These are phyloP conservation scores for Acmispon strigosus DNA, from an alignment of 306 rosid genomes.

Conservation along the genomic window DNA sequence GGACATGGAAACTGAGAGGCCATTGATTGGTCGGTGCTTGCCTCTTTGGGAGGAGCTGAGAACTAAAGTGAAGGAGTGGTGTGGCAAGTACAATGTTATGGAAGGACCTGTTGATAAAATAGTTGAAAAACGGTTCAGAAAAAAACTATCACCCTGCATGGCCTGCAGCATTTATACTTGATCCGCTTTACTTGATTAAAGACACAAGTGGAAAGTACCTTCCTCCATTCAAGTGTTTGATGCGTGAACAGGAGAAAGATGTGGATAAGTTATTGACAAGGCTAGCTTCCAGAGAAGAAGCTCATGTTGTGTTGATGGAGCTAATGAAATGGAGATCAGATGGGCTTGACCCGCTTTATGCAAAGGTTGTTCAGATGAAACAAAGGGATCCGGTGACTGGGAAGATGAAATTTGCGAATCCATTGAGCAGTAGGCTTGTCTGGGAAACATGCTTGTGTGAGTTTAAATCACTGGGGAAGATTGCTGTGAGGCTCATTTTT, in stretches of 20 bases:
- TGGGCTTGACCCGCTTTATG: conserved; percentile 94
- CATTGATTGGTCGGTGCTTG: conserved; percentile 75
- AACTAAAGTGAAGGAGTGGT: conserved; percentile 82
- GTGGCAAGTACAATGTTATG: conserved; percentile 52
- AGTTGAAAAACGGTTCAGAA: conserved; percentile 65
- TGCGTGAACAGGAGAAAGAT: conserved; percentile 88
- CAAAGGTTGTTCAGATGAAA: conserved; percentile 94
- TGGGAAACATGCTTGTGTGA: conserved; percentile 97
- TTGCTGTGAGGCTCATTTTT: conserved; percentile 85
- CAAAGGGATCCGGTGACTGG: conserved; percentile 81
- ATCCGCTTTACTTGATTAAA: conserved; percentile 85
- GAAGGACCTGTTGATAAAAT: conserved; percentile 70
- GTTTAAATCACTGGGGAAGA: conserved; percentile 74
- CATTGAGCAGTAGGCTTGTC: conserved; percentile 82
- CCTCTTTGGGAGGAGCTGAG: conserved; percentile 92
- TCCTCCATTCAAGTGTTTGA: conserved; percentile 84
- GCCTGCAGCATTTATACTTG: conserved; percentile 94
- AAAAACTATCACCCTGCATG: conserved; percentile 91
- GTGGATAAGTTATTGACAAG: conserved; percentile 81
- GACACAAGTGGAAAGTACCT: conserved; percentile 85
- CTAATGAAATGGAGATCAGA: conserved; percentile 98
- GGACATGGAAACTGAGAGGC: conserved; percentile 86
- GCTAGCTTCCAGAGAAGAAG: conserved; percentile 81
- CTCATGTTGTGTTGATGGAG: conserved; percentile 94
- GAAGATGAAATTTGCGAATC: conserved; percentile 89